A percentile compares a stretch with the other conserved stretches of the same genome.
phyloP scores from a whole-genome alignment of 1,284 basidiomycete species.

The Boletellus dicymbophilus region DNA sequence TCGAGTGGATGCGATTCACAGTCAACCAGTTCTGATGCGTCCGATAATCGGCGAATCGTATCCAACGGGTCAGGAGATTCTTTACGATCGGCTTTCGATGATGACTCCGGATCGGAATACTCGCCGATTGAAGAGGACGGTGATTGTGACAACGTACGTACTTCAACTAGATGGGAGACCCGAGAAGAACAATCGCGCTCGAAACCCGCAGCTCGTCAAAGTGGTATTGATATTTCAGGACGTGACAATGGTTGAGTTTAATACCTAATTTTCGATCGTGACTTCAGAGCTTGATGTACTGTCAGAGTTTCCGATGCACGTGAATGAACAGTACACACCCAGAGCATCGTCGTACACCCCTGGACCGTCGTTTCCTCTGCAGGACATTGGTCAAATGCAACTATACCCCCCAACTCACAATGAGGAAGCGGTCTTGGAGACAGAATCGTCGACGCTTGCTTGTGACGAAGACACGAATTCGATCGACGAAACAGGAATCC shows the following conservation, averaged over 20 bases:
- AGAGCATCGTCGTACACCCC: slow-evolving; percentile 15
- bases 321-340: slow-evolving; percentile 24
- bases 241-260: slow-evolving; percentile 17
- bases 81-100: slow-evolving; percentile 21
- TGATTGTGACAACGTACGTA: background rate
- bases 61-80: slow-evolving; percentile 24
- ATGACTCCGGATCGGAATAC: slow-evolving; percentile 33
- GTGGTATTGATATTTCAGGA: background rate
- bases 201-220: slow-evolving; percentile 2
- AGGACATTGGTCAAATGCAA: slow-evolving; percentile 1
- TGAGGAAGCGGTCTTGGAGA: slow-evolving; percentile 5
- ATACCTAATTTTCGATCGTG: background rate
- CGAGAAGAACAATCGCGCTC: slow-evolving; percentile 7
- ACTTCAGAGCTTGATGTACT: slow-evolving; percentile 7
- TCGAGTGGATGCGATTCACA: slow-evolving; percentile 26
- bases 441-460: slow-evolving; percentile 12
- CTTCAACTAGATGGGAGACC: slow-evolving; percentile 9
- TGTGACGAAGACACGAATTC: slow-evolving; percentile 17
- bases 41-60: slow-evolving; percentile 9
- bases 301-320: slow-evolving; percentile 8
- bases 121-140: slow-evolving; percentile 26
- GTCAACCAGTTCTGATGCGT: slow-evolving; percentile 16
- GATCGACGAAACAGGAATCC: slow-evolving; percentile 1
- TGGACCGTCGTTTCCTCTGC: slow-evolving; percentile 6
- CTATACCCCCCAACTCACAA: background rate